Base-by-base conservation (phyloP, 2,329 filamentous ascomycete species). In the Beauveria rudraprayagi region DNA sequence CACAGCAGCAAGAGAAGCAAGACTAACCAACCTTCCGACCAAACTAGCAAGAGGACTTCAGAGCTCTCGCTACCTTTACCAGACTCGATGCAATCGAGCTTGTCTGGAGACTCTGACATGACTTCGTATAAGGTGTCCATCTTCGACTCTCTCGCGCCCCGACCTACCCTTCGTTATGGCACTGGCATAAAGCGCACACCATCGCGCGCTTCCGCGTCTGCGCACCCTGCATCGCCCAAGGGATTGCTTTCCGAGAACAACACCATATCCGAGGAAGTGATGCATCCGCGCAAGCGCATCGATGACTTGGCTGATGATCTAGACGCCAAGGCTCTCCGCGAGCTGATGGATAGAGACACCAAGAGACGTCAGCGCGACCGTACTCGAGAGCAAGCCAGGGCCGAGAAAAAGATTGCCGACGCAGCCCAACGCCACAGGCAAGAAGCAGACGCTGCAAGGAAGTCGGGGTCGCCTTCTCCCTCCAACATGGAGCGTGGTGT, bases 341-440 rank as follows among this genome's bases (percentile, higher is more conserved):
- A 96, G 70, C 79, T 97, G 34, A 88, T 99, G 83, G 94, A 99
- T 68, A 81, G 94, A 63, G 94, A 99, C 69, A 82, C 87, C 66
- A 84, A 92, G 68, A 83, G 94, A 61, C 85, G 83, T 65, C 90
- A 96, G 66, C 85, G 86, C 70, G 92, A 90, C 74, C 83, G 82
- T 58, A 78, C 83, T 61, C 80, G 81, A 43, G 88, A 93, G 24
- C 83, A 86, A 64, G 85, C 91, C 64, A 84, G 82, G 65, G 75
- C 87, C 26, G 85, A 89, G 65, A 81, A 82, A 59, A 84, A 83
- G 62, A 75, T 94, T 26, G 81, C 85, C 46, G 80, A 84, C 56
- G 81, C 84, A 64, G 86, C 86, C 57, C 89, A 92, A 67, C 85
- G 84, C 66, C 85, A 88, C 68, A 81, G 73, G 63, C 79, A 80